Evolutionary conservation across 176 grass and related monocot genomes (phyloP).

Genomic region (Cenchrus fungigraminus): DNA sequence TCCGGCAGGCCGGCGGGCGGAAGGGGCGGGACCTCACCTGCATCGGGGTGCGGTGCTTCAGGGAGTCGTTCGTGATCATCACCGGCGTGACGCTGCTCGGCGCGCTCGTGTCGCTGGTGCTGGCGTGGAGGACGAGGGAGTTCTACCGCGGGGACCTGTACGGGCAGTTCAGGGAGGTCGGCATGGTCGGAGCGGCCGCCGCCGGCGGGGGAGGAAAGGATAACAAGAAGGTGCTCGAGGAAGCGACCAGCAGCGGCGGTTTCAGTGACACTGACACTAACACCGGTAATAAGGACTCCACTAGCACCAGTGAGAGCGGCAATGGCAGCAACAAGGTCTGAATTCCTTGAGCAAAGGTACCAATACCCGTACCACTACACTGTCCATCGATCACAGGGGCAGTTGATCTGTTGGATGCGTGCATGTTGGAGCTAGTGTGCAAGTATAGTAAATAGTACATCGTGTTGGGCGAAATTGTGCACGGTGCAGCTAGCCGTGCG

Average conservation of each 20-base stretch:
- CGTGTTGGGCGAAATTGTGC: background rate
- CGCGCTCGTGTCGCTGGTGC: conserved; percentile 53
- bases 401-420: background rate
- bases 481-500: background rate
- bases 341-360: too few relatives aligned
- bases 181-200: background rate
- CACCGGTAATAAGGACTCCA: background rate
- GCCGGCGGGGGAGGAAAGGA: background rate
- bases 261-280: background rate
- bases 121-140: conserved; percentile 68
- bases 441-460: too few relatives aligned
- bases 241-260: background rate
- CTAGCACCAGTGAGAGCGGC: background rate
- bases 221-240: background rate
- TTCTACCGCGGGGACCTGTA: conserved; percentile 78
- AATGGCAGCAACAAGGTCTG: background rate
- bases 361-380: too few relatives aligned
- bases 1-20: conserved; percentile 33
- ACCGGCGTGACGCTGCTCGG: conserved; percentile 54
- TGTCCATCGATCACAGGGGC: too few relatives aligned
- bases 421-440: too few relatives aligned
- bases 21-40: conserved; percentile 36
- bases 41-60: conserved; percentile 69
- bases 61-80: conserved; percentile 61
- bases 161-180: conserved; percentile 58